Percentiles rank a stretch among this genome's conserved stretches.
Evolutionary conservation across 2,329 filamentous ascomycete species (phyloP).

Genomic region (Colletotrichum acutatum): DNA sequence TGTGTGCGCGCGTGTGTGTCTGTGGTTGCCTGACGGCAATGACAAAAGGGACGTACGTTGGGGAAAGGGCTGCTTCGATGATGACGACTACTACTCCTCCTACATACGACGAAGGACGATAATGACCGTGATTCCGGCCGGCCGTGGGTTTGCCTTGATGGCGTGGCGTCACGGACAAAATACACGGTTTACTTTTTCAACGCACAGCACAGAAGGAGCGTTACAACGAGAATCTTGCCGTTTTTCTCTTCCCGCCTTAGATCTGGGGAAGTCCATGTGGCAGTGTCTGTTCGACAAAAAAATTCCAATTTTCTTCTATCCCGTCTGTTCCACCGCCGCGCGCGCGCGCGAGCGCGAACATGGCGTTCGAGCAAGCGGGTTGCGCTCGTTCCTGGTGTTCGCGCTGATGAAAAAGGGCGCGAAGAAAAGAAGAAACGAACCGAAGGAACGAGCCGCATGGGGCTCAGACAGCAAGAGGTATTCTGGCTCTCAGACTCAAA

Average conservation of each 20-base stretch:
- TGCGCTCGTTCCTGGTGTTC: background rate
- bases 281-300: background rate
- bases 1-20: background rate
- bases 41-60: background rate
- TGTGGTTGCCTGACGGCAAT: background rate
- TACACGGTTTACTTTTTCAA: background rate
- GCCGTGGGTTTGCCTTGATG: background rate
- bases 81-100: background rate
- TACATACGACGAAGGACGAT: background rate
- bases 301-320: background rate
- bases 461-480: background rate
- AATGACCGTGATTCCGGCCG: background rate
- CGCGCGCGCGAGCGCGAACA: too few relatives aligned
- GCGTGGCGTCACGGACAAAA: background rate
- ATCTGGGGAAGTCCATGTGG: constrained; percentile 3
- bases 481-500: background rate
- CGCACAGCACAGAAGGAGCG: constrained; percentile 1
- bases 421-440: background rate
- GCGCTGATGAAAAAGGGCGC: background rate
- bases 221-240: background rate
- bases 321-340: background rate
- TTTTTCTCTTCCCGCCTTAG: background rate
- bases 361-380: background rate
- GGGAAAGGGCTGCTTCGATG: too few relatives aligned
- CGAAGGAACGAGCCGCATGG: constrained; percentile 1